These are phyloP conservation scores for Puccinia hordei DNA, from an alignment of 1,284 basidiomycete genomes.

Conservation along the genomic window DNA sequence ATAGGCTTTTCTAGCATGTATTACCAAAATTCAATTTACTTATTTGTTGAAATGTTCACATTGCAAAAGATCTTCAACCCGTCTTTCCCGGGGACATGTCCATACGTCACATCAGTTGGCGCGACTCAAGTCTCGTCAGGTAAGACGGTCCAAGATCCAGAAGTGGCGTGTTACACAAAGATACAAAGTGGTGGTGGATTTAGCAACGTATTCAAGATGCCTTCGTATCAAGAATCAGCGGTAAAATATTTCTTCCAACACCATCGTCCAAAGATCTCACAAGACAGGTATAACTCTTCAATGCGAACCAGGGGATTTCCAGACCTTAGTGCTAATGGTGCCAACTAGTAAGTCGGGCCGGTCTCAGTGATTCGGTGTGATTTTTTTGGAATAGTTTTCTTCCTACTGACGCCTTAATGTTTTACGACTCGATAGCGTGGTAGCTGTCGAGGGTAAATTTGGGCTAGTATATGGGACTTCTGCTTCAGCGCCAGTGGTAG, in stretches of 20 bases:
- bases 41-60: constrained; percentile 48
- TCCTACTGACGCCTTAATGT: background rate
- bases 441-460: constrained; percentile 59
- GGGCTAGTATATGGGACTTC: constrained; percentile 57
- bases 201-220: constrained; percentile 67
- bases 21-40: constrained; percentile 36
- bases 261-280: constrained; percentile 60
- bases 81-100: constrained; percentile 66
- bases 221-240: constrained; percentile 64
- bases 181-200: constrained; percentile 71
- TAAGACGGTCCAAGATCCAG: constrained; percentile 61
- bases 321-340: constrained; percentile 60
- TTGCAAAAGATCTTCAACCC: constrained; percentile 62
- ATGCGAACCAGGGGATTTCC: constrained; percentile 61
- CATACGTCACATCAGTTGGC: constrained; percentile 66
- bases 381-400: background rate
- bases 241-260: constrained; percentile 61
- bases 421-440: constrained; percentile 52
- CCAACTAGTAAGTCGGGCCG: constrained; percentile 57
- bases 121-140: constrained; percentile 65
- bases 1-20: background rate
- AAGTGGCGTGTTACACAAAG: constrained; percentile 61
- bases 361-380: background rate
- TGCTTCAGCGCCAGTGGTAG: constrained; percentile 61
- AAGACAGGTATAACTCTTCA: constrained; percentile 64